Evolutionary conservation across 2,329 filamentous ascomycete species (phyloP).

Genomic region (Emergomyces pasteurianus): DNA sequence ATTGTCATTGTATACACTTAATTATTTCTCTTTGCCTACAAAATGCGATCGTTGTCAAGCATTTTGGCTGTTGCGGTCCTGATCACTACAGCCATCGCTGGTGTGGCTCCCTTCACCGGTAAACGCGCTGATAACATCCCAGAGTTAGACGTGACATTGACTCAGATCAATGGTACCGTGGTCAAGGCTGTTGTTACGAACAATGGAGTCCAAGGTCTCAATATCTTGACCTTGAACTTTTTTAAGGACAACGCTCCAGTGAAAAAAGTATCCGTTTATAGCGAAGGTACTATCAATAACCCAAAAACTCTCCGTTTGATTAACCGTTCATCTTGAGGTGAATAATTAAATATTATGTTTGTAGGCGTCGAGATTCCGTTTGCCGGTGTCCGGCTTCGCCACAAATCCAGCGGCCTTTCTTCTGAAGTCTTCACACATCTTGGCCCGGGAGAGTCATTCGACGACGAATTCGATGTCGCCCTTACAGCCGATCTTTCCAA

Average conservation of each 20-base stretch:
- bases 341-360: slow-evolving; percentile 7
- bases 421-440: slow-evolving; percentile 20
- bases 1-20: not conserved
- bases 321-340: not conserved
- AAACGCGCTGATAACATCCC: slow-evolving; percentile 12
- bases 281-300: slow-evolving; percentile 16
- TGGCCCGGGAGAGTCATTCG: slow-evolving; percentile 17
- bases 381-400: slow-evolving; percentile 20
- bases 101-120: slow-evolving; percentile 12
- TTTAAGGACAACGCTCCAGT: slow-evolving; percentile 24
- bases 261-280: slow-evolving; percentile 24
- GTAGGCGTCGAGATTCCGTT: slow-evolving; percentile 21
- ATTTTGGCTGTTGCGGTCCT: slow-evolving; percentile 6
- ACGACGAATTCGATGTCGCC: slow-evolving; percentile 26
- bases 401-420: slow-evolving; percentile 18
- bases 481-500: slow-evolving; percentile 29
- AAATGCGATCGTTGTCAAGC: slow-evolving; percentile 11
- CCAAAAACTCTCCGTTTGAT: not conserved
- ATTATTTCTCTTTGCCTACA: not conserved
- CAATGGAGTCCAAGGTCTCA: slow-evolving; percentile 21
- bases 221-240: slow-evolving; percentile 26
- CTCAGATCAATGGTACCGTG: slow-evolving; percentile 19
- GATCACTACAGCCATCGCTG: slow-evolving; percentile 14
- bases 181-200: slow-evolving; percentile 28
- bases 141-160: slow-evolving; percentile 22